These are phyloP conservation scores for Cyberlindnera euphorbiiphila DNA, from an alignment of 805 yeast species.

Conservation along the genomic window DNA sequence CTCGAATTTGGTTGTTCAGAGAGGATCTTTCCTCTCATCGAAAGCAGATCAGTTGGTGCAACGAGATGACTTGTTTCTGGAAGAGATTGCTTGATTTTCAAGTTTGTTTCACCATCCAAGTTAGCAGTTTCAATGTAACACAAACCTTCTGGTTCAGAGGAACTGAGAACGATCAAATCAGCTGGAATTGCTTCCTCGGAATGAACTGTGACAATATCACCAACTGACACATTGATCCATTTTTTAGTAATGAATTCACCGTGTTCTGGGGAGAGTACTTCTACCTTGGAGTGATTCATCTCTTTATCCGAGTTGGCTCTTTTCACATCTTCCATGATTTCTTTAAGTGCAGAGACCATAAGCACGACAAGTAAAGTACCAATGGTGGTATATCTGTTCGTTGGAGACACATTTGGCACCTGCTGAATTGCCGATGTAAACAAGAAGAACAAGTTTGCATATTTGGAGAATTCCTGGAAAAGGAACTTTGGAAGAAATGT, in stretches of 20 bases:
- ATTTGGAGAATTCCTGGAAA: slow-evolving; percentile 95
- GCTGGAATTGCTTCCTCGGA: slow-evolving; percentile 95
- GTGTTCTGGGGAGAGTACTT: slow-evolving; percentile 49
- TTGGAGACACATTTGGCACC: slow-evolving; percentile 95
- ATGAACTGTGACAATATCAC: slow-evolving; percentile 80
- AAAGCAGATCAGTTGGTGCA: slow-evolving; percentile 55
- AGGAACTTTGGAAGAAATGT: slow-evolving; percentile 93
- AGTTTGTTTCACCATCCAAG: slow-evolving; percentile 95
- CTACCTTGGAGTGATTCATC: slow-evolving; percentile 71
- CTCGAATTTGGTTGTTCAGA: slow-evolving; percentile 95
- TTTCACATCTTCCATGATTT: slow-evolving; percentile 84
- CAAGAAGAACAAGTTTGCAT: slow-evolving; percentile 90
- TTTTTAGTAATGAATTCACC: slow-evolving; percentile 63
- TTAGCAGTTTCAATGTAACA: slow-evolving; percentile 98
- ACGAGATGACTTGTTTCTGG: slow-evolving; percentile 72
- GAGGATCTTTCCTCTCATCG: slow-evolving; percentile 54
- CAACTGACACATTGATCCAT: slow-evolving; percentile 89
- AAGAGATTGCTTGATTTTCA: slow-evolving; percentile 87
- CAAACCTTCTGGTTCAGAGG: slow-evolving; percentile 97
- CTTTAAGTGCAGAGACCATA: slow-evolving; percentile 88
- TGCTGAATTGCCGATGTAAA: slow-evolving; percentile 94
- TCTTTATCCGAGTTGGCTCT: slow-evolving; percentile 87
- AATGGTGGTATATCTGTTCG: slow-evolving; percentile 92
- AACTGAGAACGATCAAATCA: slow-evolving; percentile 75
- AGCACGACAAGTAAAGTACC: slow-evolving; percentile 85